A percentile compares a stretch with the other conserved stretches of the same genome.
These are phyloP conservation scores for Ogataea hybrid DNA, from an alignment of 1,139 yeast species.

Conservation along the genomic window DNA sequence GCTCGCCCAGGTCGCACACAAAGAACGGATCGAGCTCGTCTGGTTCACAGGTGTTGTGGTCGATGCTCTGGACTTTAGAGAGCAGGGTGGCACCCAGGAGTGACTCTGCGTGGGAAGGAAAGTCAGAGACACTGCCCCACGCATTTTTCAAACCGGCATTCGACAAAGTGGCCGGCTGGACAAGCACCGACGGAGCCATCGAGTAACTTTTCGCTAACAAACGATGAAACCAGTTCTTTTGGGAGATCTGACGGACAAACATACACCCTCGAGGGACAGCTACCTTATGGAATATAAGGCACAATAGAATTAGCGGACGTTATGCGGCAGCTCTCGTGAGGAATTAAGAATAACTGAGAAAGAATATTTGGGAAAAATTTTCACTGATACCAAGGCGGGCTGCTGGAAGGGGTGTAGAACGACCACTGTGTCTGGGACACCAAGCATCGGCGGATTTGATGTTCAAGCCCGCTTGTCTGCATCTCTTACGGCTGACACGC, in stretches of 20 bases:
- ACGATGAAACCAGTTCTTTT: neutral
- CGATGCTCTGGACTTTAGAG: conserved; percentile 44
- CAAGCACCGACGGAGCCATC: conserved; percentile 2
- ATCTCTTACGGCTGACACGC: neutral
- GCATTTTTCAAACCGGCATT: neutral
- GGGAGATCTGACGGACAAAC: conserved; percentile 7
- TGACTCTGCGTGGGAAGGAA: conserved; percentile 3
- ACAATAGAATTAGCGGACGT: conserved; percentile 17
- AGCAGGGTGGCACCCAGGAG: conserved; percentile 43
- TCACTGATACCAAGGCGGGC: neutral
- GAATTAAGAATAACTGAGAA: conserved; percentile 1
- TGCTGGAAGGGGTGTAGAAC: no score
- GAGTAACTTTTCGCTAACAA: conserved; percentile 4
- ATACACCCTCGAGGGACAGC: conserved; percentile 8
- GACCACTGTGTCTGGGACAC: no score
- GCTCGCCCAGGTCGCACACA: conserved; percentile 80
- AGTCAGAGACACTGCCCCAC: neutral
- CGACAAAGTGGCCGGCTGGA: conserved; percentile 1
- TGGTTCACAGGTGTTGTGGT: conserved; percentile 61
- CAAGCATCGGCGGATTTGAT: no score
- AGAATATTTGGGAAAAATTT: conserved; percentile 2
- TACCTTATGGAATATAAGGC: conserved; percentile 15
- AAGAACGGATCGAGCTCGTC: conserved; percentile 88
- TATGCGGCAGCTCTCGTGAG: conserved; percentile 31
- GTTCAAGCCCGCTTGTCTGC: no score